Base-by-base conservation (phyloP, 805 yeast genomes). In the Ogataea corticis region DNA sequence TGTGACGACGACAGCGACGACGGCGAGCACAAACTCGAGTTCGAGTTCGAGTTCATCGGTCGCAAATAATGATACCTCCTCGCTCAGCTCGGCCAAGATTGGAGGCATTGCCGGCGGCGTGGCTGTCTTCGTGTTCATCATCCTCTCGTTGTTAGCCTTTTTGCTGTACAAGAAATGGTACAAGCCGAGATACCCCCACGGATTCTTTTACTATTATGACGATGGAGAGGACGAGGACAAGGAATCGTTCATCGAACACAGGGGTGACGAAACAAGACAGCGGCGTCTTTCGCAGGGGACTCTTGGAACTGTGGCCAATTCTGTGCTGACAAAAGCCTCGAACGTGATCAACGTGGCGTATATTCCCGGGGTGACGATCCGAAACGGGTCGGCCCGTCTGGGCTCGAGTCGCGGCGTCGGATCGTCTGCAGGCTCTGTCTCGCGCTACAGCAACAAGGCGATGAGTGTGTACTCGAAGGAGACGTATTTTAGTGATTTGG, bases 291-390 rank as follows among this genome's bases (percentile, higher is more conserved):
- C 66, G 14, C 63, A 65, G 42, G 61, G 58, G 12, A 63, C 69
- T 33, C 53, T 55, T 19, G 49, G 62, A 4, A 63, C 66, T 36
- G 44, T 57, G 61, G 85, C 91, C 7, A 77, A 86, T 25, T 78
- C 90, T 6, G 78, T 83, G 12, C 72, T 83, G 38, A 83, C 94
- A 10, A 80, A 85, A 56, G 95, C 95, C 3, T 86, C 96, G 12
- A 90, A 91, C 64, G 82, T 91, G 52, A 76, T 91, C 49, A 96
- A 96, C 15, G 85, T 92, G 46, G 96, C 96, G 2, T 91, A 90
- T 61, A 87, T 91, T 48, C 98, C 97, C 0, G 97, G 97, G 30
- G 97, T 90, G 36, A 87, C 90, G 4, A 79, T 81, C 17, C 71
- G 84, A 19, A 74, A 78, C 38, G 70, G 73, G 13, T 27, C 46